Evolutionary conservation across 2,329 filamentous ascomycete species (phyloP), one percentile per base, ranked within the genome.

Genomic region (Teratosphaeria gauchensis): DNA sequence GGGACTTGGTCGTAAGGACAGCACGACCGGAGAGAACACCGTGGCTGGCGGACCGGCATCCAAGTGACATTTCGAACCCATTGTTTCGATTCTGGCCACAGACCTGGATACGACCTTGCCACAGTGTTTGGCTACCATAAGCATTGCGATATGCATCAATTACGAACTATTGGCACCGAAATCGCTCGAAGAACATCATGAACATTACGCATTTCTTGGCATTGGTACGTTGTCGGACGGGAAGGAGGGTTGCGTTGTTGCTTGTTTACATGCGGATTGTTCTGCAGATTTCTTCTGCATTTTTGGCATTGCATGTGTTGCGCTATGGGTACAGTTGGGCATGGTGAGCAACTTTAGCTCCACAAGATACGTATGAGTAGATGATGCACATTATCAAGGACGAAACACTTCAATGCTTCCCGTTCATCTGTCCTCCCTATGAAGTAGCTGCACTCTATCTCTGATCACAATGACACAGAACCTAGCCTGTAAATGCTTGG

Each of bases 1-100:
- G 57, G 42, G 42, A 8, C n/a, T 48, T 21, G 42, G 42, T 51
- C 55, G 55, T 33, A 57, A 57, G 48, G 55, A 48, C 42, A 21
- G 42, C 42, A 48, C 16, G 16, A 21, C 42, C 19, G 42, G 42
- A 21, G 42, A 48, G 42, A 21, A 19, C 19, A n/a, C 42, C 19
- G 42, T 16, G 16, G n/a, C 16, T 21, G 42, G 42, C 42, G 42
- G 4, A 16, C n/a, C 9, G n/a, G 42, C 42, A 48, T 8, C n/a
- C n/a, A 48, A 48, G 42, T 48, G 42, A 48, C 19, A 6, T 19
- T 11, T 48, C 9, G 16, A 21, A 8, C 11, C 19, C 19, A 6
- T 48, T 21, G 8, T 9, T 48, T 48, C 42, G 19, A 12, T 48
- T n/a, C 42, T 48, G 42, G 42, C 42, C 8, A 8, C 42, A 21